Conservation (phyloP, 257 asterid species). For the Solanum commersonii region DNA sequence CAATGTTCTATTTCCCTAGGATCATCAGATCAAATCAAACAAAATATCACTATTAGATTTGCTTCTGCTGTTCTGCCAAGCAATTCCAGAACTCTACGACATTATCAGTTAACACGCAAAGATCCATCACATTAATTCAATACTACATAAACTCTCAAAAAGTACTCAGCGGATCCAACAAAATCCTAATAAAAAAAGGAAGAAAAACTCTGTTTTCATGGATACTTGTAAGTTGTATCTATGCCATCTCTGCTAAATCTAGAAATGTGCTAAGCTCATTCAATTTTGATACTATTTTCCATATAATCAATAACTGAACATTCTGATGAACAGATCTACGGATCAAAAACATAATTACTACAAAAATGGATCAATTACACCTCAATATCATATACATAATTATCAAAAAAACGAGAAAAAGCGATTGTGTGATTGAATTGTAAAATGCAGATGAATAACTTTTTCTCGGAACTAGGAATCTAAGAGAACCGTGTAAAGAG, state of each 20-base stretch:
- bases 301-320: background rate
- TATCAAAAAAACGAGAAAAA: background rate
- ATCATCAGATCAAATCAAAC: background rate
- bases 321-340: background rate
- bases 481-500: background rate
- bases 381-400: background rate
- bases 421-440: background rate
- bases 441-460: background rate
- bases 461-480: background rate
- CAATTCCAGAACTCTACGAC: background rate
- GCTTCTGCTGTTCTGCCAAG: background rate
- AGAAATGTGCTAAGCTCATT: background rate
- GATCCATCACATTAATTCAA: background rate
- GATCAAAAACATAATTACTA: background rate
- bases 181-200: background rate
- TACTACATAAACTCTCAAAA: background rate
- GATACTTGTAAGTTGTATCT: background rate
- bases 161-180: background rate
- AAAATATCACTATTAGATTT: background rate
- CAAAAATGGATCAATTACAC: background rate
- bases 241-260: background rate
- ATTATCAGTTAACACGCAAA: background rate
- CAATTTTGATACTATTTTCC: background rate
- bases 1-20: background rate
- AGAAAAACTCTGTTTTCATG: background rate